Base-by-base conservation (phyloP, 768 basidiomycete genomes). In the Boletus tomentosulus region DNA sequence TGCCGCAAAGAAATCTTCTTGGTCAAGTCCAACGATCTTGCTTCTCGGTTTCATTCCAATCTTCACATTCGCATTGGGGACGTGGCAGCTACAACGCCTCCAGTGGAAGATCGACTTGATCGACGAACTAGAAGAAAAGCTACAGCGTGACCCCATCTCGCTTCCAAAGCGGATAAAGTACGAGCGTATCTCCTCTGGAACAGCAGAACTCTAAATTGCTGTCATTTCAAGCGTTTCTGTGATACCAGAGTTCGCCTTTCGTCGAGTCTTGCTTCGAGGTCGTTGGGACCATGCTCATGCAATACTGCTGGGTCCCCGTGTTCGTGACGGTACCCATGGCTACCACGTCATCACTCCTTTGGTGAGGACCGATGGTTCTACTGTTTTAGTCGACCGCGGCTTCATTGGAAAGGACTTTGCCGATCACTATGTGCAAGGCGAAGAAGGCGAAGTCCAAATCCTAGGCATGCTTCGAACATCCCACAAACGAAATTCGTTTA, bases 41-140 rank as follows among this genome's bases (percentile, higher is more conserved):
- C 70, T 92, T 30, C 74, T 94, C 55, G 90, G 91, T 31, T 80
- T 89, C 60, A 89, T 97, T 51, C 97, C 97, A 1, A 74, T 98
- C 56, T 85, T 97, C 66, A 92, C 93, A 0, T 92, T 94, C 60
- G 87, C 79, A 15, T 75, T 99, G 56, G 96, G 97, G 16, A 82
- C 84, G 19, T 98, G 96, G 96, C 97, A 99, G 72, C 75, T 99
- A 31, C 82, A 91, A 62, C 83, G 97, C 46, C 79, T 98, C 30
- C 82, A 90, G 68, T 99, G 97, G 97, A 99, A 99, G 72, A 76
- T 96, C 43, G 82, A 83, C 49, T 78, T 99, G 48, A 98, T 98
- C 57, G 91, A 97, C 59, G 91, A 98, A 63, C 77, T 98, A 34
- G 89, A 97, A 67, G 85, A 90, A 70, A 96, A 97, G 71, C 73